These are phyloP conservation scores for Suillus placidus DNA, from an alignment of 768 basidiomycete species.

Conservation along the genomic window DNA sequence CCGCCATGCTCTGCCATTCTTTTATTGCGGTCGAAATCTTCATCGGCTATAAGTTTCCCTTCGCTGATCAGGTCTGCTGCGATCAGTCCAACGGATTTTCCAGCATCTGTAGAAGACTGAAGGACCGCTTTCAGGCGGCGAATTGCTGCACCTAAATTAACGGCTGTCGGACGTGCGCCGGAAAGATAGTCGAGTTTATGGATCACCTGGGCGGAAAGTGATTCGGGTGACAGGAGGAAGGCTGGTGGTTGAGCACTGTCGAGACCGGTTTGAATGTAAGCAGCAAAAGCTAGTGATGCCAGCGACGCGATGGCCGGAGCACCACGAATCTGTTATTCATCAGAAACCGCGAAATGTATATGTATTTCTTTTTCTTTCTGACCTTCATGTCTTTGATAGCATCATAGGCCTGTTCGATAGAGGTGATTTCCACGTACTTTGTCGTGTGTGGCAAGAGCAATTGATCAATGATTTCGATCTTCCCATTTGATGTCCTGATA, in stretches of 20 bases:
- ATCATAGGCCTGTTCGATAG: slow-evolving; percentile 83
- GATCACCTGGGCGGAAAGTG: slow-evolving; percentile 57
- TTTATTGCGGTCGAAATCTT: slow-evolving; percentile 87
- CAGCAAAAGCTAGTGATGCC: slow-evolving; percentile 77
- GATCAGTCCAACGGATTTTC: slow-evolving; percentile 46
- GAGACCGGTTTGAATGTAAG: slow-evolving; percentile 60
- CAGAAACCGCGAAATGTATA: not conserved
- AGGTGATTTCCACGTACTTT: slow-evolving; percentile 67
- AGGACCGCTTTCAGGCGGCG: slow-evolving; percentile 64
- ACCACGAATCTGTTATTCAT: slow-evolving; percentile 67
- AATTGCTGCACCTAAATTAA: slow-evolving; percentile 89
- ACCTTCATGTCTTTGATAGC: slow-evolving; percentile 98
- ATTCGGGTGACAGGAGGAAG: slow-evolving; percentile 54
- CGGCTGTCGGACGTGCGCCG: slow-evolving; percentile 93
- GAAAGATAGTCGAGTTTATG: slow-evolving; percentile 71
- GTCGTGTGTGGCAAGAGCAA: slow-evolving; percentile 78
- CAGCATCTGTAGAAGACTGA: slow-evolving; percentile 36
- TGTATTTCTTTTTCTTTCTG: slow-evolving; percentile 9
- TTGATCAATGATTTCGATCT: slow-evolving; percentile 90
- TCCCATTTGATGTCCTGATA: slow-evolving; percentile 47
- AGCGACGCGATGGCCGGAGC: slow-evolving; percentile 95
- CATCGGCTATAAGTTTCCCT: slow-evolving; percentile 73
- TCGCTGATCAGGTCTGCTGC: slow-evolving; percentile 69
- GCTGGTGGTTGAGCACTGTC: slow-evolving; percentile 48
- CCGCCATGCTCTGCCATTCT: slow-evolving; percentile 85